phyloP scores from a whole-genome alignment of 164 flowering plant species.

The Pachysandra terminalis region DNA sequence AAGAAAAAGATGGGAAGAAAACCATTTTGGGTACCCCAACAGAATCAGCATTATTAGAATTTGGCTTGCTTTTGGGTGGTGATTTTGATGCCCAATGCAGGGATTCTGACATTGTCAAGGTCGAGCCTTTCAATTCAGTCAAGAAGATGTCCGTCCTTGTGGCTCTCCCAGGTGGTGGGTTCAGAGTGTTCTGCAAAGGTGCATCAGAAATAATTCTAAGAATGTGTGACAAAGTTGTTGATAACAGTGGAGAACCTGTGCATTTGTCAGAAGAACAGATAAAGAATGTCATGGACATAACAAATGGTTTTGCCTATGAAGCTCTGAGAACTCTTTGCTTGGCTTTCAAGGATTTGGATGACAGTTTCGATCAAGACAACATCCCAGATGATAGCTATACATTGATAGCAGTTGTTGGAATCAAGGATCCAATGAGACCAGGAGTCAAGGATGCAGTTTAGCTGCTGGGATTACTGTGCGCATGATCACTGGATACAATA shows the following conservation, averaged over 20 bases:
- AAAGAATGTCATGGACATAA: constrained; percentile 26
- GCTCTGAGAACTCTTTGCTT: constrained; percentile 49
- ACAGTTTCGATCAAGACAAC: constrained; percentile 10
- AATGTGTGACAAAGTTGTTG: constrained; percentile 38
- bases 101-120: constrained; percentile 36
- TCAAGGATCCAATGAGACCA: constrained; percentile 56
- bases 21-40: constrained; percentile 66
- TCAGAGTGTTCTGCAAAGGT: constrained; percentile 73
- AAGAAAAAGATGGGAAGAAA: constrained; percentile 51
- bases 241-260: constrained; percentile 24
- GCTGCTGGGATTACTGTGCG: constrained; percentile 48
- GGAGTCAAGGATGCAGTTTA: constrained; percentile 44
- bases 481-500: constrained; percentile 58
- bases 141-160: constrained; percentile 77
- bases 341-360: constrained; percentile 40
- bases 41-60: constrained; percentile 66
- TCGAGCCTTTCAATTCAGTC: constrained; percentile 79
- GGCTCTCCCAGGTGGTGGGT: constrained; percentile 41
- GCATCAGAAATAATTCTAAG: constrained; percentile 70
- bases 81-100: constrained; percentile 37
- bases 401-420: constrained; percentile 45
- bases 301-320: constrained; percentile 39
- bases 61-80: constrained; percentile 60
- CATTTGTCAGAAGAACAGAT: constrained; percentile 25
- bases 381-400: constrained; percentile 44